A percentile compares a stretch with the other conserved stretches of the same genome.
Evolutionary conservation across 305 asterid species (phyloP).

Genomic region (Solanum hybrid): DNA sequence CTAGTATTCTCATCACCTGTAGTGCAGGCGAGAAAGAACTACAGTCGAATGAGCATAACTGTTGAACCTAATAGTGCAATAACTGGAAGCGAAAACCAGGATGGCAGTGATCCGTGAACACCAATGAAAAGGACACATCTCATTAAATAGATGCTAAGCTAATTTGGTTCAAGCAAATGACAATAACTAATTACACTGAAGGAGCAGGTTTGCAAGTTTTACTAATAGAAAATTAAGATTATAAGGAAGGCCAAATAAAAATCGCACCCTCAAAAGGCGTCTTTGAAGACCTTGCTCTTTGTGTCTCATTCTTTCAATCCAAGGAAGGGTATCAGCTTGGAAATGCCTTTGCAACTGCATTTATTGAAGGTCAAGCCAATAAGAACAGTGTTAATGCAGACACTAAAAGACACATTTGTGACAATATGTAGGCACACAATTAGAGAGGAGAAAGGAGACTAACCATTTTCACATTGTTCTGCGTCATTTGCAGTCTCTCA

Average conservation of each 20-base stretch:
- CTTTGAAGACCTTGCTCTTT: constrained; percentile 91
- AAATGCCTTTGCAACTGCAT: constrained; percentile 87
- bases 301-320: constrained; percentile 84
- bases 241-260: neutral
- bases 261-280: constrained; percentile 75
- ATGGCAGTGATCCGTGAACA: neutral
- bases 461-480: constrained; percentile 89
- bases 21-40: constrained; percentile 1
- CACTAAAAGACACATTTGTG: neutral
- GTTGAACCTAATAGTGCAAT: neutral
- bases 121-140: neutral
- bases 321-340: constrained; percentile 86
- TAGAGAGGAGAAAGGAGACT: constrained; percentile 9
- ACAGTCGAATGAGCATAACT: neutral
- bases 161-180: neutral
- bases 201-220: neutral
- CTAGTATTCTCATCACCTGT: constrained; percentile 85
- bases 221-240: neutral
- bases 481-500: constrained; percentile 79
- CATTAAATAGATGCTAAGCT: neutral
- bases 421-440: neutral
- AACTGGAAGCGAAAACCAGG: neutral
- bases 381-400: neutral
- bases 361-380: neutral
- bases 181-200: neutral